Conservation (phyloP, 352 stramenopile species). For the Globisporangium mamillatum region DNA sequence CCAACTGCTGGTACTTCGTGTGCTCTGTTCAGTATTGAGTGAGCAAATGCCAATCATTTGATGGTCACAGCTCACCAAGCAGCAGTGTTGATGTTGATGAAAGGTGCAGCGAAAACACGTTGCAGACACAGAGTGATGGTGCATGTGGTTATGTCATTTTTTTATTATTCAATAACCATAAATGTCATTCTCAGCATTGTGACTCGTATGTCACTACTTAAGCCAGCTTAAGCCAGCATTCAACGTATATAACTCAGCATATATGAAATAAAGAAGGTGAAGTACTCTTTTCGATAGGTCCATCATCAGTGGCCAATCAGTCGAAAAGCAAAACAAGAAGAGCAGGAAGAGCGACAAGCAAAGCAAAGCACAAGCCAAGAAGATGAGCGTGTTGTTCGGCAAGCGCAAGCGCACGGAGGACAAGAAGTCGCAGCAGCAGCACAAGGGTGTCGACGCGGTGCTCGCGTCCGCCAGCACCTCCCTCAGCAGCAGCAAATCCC, state of each 20-base stretch:
- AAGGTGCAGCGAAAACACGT: no score
- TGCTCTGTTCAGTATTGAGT: no score
- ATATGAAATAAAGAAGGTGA: no score
- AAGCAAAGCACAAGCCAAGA: neutral
- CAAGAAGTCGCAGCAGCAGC: conserved; percentile 4
- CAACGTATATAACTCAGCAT: no score
- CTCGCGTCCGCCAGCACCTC: neutral
- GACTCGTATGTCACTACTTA: neutral
- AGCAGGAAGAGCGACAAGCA: neutral
- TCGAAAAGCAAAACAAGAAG: neutral
- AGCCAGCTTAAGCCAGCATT: no score
- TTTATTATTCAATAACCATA: neutral
- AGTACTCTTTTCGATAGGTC: no score
- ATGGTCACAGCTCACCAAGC: no score
- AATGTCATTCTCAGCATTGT: neutral
- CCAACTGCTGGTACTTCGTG: no score
- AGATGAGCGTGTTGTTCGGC: conserved; percentile 78
- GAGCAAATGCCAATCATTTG: no score
- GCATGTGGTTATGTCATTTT: neutral
- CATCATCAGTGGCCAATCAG: neutral
- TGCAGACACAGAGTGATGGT: neutral
- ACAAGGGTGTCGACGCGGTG: neutral
- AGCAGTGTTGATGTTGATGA: no score
- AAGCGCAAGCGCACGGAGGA: conserved; percentile 54
- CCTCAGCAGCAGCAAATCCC: neutral